A percentile compares a stretch with the other conserved stretches of the same genome.
Evolutionary conservation across 441 rosid species (phyloP).

Genomic region (Eutrema salsugineum): DNA sequence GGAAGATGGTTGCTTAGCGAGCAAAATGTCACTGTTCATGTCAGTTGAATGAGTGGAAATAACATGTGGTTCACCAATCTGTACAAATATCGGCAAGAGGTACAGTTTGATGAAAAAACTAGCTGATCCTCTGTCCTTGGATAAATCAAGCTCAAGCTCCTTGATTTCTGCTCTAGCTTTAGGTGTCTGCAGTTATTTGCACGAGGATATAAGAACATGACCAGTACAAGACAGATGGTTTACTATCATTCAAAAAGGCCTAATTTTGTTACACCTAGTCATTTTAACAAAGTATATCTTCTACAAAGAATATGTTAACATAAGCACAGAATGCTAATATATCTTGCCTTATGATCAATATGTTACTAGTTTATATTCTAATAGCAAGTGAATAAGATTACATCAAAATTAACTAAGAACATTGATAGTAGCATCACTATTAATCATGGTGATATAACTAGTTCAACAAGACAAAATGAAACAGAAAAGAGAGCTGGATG

Average conservation of each 20-base stretch:
- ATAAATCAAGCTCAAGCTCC: slow-evolving; percentile 74
- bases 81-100: slow-evolving; percentile 64
- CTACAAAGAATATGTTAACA: neutral
- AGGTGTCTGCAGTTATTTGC: slow-evolving; percentile 56
- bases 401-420: neutral
- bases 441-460: neutral
- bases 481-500: neutral
- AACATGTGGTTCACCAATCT: slow-evolving; percentile 55
- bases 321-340: neutral
- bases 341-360: neutral
- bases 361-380: neutral
- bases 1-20: slow-evolving; percentile 40
- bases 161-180: slow-evolving; percentile 69
- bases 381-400: neutral
- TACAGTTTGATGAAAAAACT: slow-evolving; percentile 57
- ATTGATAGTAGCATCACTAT: neutral
- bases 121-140: slow-evolving; percentile 72
- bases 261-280: too few relatives aligned
- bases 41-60: slow-evolving; percentile 48
- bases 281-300: neutral
- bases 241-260: neutral
- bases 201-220: neutral
- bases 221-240: neutral
- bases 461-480: neutral
- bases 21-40: slow-evolving; percentile 33